Base-by-base conservation (phyloP, 306 rosid species). In the Ormosia emarginata region DNA sequence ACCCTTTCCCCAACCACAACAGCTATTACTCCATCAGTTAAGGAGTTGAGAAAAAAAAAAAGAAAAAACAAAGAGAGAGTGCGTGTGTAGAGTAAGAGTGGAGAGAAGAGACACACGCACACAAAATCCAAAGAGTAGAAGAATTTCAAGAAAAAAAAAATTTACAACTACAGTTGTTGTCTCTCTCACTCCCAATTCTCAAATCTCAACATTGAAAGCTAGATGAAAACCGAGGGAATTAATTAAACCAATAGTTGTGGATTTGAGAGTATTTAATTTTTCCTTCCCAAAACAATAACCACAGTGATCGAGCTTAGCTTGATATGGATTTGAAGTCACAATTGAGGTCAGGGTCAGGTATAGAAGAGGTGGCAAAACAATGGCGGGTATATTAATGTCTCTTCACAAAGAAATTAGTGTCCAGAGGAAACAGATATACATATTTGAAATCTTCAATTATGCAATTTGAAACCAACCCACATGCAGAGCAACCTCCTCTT, bases 301-400 rank as follows among this genome's bases (percentile, higher is more conserved):
- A 53, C 14, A 43, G 76, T 36, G 69, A 87, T 84, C 83, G 85
- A 71, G 61, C 55, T 80, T 33, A 13, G 37, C 46, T 84, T 91
- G 95, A 90, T 90, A 95, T 95, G 98, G 98, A 93, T 91, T 84
- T 85, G 85, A 79, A 65, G 83, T 53, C 86, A 85, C 84, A 83
- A 77, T 83, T 86, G 78, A 80, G 82, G 81, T 46, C 67, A 67
- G 81, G 87, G 87, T 80, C 85, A 85, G 85, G 74, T 55, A 29
- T 34, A 79, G 79, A 9, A 52, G 73, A n/a, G 63, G 74, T 24
- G 36, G 71, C 52, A 12, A 11, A 83, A 47, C 72, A 86, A 93
- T 93, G 98, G 97, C 98, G 43, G 98, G 97, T 67, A 85, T 95
- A 67, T 95, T 95, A n/a, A n/a, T n/a, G n/a, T n/a, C n/a, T n/a